These are phyloP conservation scores for Carallia brachiata DNA, from an alignment of 345 rosid genomes.

Conservation along the genomic window DNA sequence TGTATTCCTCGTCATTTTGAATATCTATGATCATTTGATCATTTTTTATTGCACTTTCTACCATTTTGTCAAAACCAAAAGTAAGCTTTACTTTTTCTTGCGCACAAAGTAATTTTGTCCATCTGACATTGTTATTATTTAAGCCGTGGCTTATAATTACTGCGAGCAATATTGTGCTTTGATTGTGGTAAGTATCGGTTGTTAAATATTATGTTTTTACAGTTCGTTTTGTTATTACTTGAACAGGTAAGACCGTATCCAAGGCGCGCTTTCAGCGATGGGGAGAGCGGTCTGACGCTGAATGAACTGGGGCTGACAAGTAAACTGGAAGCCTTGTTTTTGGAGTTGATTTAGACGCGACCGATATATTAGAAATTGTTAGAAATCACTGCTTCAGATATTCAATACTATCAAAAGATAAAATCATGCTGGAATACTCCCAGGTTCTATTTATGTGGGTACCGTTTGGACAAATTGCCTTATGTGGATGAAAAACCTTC, in stretches of 20 bases:
- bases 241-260: slow-evolving; percentile 98
- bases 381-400: slow-evolving; percentile 5
- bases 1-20: background rate
- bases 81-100: too few species aligned
- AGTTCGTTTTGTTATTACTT: slow-evolving; percentile 1
- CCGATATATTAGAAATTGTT: slow-evolving; percentile 21
- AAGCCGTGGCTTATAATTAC: too few species aligned
- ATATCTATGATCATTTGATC: background rate
- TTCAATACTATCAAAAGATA: slow-evolving; percentile 9
- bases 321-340: slow-evolving; percentile 96
- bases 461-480: slow-evolving; percentile 11
- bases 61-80: too few species aligned
- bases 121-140: too few species aligned
- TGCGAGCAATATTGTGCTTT: background rate
- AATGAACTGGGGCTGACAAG: slow-evolving; percentile 84
- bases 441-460: slow-evolving; percentile 5
- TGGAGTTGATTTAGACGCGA: slow-evolving; percentile 62
- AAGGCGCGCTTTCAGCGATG: slow-evolving; percentile 84
- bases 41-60: background rate
- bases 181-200: background rate
- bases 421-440: slow-evolving; percentile 1
- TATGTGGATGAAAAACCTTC: slow-evolving; percentile 12
- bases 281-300: slow-evolving; percentile 60
- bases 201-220: background rate
- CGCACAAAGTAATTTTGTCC: too few species aligned